Base-by-base conservation (phyloP, 495 filamentous ascomycete species). In the Aspergillus carlsbadensis region DNA sequence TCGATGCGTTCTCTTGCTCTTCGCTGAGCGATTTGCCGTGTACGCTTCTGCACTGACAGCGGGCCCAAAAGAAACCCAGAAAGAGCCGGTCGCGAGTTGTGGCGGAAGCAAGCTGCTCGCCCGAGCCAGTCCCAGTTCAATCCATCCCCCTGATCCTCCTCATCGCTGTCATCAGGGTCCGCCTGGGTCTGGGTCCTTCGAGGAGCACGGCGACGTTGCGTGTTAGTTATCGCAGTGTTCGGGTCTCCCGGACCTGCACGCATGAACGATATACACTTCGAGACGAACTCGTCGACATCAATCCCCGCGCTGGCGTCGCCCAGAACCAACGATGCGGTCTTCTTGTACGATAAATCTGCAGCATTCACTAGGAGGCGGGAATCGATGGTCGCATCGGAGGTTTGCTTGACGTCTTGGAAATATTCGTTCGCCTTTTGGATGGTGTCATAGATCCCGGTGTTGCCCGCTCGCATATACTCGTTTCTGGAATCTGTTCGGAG, bases 241-340 rank as follows among this genome's bases (percentile, higher is more conserved):
- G 65, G 59, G 33, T 64, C 62, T 41, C 53, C 65, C 2, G 65
- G 72, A 31, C 84, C 86, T 10, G 78, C 71, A 13, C 83, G 81
- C 95, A 98, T 98, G 66, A 87, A 98, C 1, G 79, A 81, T 43
- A 95, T 89, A 66, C 88, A 93, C 68, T 95, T 96, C 0, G 89
- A 89, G 8, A 98, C 87, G 64, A 98, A 97, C 57, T 96, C 90
- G 59, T 98, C 93, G 0, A 95, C 81, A 62, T 98, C 95, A 21
- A 98, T 75, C 3, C 91, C 89, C 33, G 84, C 82, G 6, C 80
- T 78, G 5, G 78, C 64, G 53, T 86, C 85, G 7, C 92, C 93
- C 2, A 87, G 72, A 3, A 86, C 85, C 10, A 91, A 74, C 31
- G 87, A 83, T 24, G 84, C 72, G 0, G 86, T 84, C 60, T 88